These are phyloP conservation scores for Paraphaeosphaeria sporulosa DNA, from an alignment of 2,329 filamentous ascomycete species.

Conservation along the genomic window DNA sequence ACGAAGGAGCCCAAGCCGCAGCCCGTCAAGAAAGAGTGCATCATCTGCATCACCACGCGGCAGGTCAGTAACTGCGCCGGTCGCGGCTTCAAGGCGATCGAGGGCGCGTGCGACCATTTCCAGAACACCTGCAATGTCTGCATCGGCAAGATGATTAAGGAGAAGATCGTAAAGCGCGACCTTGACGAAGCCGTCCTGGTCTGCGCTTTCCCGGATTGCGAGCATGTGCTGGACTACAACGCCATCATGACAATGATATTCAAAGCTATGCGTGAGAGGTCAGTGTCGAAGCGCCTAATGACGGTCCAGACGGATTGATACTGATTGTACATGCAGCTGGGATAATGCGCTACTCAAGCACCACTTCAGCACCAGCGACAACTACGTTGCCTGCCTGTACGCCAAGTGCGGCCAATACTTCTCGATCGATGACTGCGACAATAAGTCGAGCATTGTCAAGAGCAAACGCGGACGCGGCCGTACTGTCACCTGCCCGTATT, in stretches of 20 bases:
- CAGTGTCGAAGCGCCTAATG: conserved; percentile 9
- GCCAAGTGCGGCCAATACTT: conserved; percentile 30
- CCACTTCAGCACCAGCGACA: conserved; percentile 18
- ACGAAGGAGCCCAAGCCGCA: conserved; percentile 15
- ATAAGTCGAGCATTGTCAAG: not conserved
- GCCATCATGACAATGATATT: conserved; percentile 19
- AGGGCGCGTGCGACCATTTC: conserved; percentile 30
- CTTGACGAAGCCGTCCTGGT: conserved; percentile 23
- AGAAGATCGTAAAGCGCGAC: conserved; percentile 22
- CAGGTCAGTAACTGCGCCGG: conserved; percentile 3
- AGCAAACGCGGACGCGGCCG: not conserved
- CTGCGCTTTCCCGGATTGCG: conserved; percentile 28
- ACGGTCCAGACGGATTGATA: not conserved
- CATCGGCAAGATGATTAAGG: conserved; percentile 28
- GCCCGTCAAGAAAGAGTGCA: conserved; percentile 25
- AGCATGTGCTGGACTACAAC: conserved; percentile 16
- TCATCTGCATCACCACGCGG: conserved; percentile 26
- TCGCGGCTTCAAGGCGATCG: conserved; percentile 19
- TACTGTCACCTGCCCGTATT: conserved; percentile 34
- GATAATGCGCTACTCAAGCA: conserved; percentile 28
- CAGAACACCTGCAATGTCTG: conserved; percentile 28
- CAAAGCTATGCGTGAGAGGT: conserved; percentile 24
- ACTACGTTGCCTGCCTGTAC: conserved; percentile 31
- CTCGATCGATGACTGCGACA: conserved; percentile 29
- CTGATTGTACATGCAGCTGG: conserved; percentile 26